Evolutionary conservation across 108 stramenopile species (phyloP).

Genomic region (Parmales sp.): DNA sequence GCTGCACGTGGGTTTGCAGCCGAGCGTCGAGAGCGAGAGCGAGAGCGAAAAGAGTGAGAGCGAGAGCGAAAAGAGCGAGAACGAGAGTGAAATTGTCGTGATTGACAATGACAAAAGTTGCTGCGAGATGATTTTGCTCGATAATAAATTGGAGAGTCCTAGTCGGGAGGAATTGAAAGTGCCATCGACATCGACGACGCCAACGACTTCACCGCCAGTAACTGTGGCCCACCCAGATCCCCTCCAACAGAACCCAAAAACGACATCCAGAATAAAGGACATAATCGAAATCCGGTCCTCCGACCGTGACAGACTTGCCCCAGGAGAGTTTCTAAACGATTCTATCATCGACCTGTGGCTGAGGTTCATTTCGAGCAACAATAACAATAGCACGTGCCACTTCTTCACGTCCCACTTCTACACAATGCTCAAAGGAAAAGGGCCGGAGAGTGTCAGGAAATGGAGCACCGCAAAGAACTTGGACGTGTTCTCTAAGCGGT

Average conservation of each 20-base stretch:
- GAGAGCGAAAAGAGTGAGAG: no score
- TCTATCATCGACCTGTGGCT: conserved; percentile 79
- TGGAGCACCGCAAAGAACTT: conserved; percentile 71
- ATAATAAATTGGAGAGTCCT: conserved; percentile 13
- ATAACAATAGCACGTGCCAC: conserved; percentile 22
- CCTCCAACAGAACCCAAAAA: neutral
- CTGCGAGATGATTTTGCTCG: no score
- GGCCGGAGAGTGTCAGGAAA: conserved; percentile 47
- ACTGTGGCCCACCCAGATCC: neutral
- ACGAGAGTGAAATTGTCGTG: no score
- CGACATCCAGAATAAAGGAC: conserved; percentile 33
- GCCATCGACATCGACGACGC: neutral
- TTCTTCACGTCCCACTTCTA: conserved; percentile 80
- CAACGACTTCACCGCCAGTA: conserved; percentile 1
- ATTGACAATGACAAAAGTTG: no score
- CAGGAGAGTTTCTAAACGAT: conserved; percentile 71
- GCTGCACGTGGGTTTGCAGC: no score
- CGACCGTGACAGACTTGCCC: conserved; percentile 47
- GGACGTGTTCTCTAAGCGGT: conserved; percentile 73
- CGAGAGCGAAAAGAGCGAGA: no score
- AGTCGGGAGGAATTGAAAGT: neutral
- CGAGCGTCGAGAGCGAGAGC: no score
- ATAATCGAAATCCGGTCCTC: conserved; percentile 43
- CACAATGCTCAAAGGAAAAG: conserved; percentile 53
- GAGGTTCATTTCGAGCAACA: conserved; percentile 14